Evolutionary conservation across 2,329 filamentous ascomycete genomes (phyloP), one percentile per base, ranked within the genome.

Genomic region (Trichophyton simii): DNA sequence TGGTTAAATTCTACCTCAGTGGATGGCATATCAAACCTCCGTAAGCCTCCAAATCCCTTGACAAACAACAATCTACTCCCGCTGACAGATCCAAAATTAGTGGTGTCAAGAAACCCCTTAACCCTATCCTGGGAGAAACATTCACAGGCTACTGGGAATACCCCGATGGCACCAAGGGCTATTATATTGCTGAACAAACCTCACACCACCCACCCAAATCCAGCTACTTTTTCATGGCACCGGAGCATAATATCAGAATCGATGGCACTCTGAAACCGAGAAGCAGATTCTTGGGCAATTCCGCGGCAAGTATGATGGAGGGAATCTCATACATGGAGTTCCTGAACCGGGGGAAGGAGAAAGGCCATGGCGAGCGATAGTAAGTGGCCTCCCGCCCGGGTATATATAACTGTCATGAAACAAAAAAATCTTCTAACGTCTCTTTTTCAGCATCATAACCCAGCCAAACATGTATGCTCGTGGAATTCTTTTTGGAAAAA

Each of bases 401-500:
- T 20, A 11, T 20, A 59, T 20, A 11, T 20, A 20, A n/a, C 34
- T 54, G 9, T 13, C 25, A 15, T 1, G 5, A 22, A 22, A 22
- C 2, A 22, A 22, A 22, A 22, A 15, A 5, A 13, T 9, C 5
- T 42, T 42, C 36, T 58, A 42, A 58, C 18, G 2, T 34, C 58
- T 48, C 13, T 13, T 34, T 34, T 60, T 15, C 67, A 95, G 89
- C 75, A 89, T 95, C 70, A 77, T 97, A 59, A 97, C 94, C 3
- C 94, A 99, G 71, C 94, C 94, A 18, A 99, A 99, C 78, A 99
- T 99, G 91, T 99, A 99, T 73, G 94, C 92, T 22, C 84, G 94
- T 64, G 92, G 94, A 41, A 97, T 99, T 63, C 80, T 99, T 7
- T 96, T 99, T 70, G 94, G 94, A 57, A 97, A 96, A 75, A 97